Evolutionary conservation across 2,329 filamentous ascomycete genomes (phyloP).

Genomic region (Ceratocystis smalleyi): DNA sequence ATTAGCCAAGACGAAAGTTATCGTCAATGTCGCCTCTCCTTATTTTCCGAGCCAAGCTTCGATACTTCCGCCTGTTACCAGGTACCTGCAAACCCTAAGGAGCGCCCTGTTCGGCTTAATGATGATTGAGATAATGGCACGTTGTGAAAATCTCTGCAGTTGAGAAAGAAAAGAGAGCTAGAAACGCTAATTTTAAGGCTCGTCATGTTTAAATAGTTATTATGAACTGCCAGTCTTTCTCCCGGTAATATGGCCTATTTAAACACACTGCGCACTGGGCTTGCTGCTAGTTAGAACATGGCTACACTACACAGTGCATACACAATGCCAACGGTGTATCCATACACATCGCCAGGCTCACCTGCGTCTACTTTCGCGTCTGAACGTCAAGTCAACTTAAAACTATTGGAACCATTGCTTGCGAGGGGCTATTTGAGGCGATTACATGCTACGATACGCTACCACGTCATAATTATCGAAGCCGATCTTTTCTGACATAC

Average conservation of each 20-base stretch:
- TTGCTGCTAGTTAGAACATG: too few species aligned
- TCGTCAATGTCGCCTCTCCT: background rate
- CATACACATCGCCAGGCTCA: background rate
- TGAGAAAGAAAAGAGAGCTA: too few species aligned
- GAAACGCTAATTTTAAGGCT: too few species aligned
- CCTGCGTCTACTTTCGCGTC: background rate
- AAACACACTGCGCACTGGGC: too few species aligned
- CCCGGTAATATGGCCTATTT: too few species aligned
- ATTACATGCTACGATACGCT: background rate
- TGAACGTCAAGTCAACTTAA: background rate
- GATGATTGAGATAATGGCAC: too few species aligned
- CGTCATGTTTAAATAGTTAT: too few species aligned
- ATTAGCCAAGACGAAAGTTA: background rate
- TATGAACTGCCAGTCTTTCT: too few species aligned
- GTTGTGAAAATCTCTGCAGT: too few species aligned
- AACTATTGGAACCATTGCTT: too few species aligned
- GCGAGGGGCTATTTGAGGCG: too few species aligned
- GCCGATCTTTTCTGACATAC: background rate
- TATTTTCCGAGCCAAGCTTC: background rate
- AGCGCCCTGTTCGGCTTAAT: background rate
- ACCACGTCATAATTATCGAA: background rate
- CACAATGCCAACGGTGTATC: background rate
- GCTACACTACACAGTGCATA: background rate
- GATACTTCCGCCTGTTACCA: background rate
- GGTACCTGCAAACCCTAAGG: background rate